phyloP scores from a whole-genome alignment of 1,284 basidiomycete genomes.

The Fomitopsis pinicola region DNA sequence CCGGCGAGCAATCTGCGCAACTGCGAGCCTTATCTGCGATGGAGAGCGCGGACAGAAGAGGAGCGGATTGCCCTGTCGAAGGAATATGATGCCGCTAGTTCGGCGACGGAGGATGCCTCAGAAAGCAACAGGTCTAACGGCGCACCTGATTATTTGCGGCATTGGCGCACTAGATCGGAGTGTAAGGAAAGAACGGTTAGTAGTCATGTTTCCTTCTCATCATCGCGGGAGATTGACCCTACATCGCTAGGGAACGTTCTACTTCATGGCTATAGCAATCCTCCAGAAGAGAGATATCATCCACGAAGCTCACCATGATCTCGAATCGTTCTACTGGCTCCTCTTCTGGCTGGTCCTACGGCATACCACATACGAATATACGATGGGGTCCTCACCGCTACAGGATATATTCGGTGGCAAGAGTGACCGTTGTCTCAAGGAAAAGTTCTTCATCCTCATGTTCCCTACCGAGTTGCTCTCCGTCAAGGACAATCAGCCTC shows the following conservation, averaged over 20 bases:
- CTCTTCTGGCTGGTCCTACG: constrained; percentile 13
- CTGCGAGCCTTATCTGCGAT: background rate
- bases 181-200: constrained; percentile 11
- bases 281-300: background rate
- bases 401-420: background rate
- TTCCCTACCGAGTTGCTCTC: too few relatives aligned
- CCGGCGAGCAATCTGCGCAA: background rate
- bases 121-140: too few relatives aligned
- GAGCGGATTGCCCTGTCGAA: background rate
- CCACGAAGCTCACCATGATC: constrained; percentile 11
- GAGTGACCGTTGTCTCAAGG: too few relatives aligned
- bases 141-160: background rate
- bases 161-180: background rate
- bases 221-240: too few relatives aligned
- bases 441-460: background rate
- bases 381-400: background rate
- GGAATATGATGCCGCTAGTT: background rate
- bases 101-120: too few relatives aligned
- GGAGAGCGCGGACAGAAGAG: background rate
- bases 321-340: constrained; percentile 16
- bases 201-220: background rate
- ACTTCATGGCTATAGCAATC: constrained; percentile 11
- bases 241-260: constrained; percentile 10
- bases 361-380: constrained; percentile 5
- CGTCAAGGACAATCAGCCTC: background rate